Conservation (phyloP, 2,329 filamentous ascomycete genomes). For the Fonsecaea pedrosoi region DNA sequence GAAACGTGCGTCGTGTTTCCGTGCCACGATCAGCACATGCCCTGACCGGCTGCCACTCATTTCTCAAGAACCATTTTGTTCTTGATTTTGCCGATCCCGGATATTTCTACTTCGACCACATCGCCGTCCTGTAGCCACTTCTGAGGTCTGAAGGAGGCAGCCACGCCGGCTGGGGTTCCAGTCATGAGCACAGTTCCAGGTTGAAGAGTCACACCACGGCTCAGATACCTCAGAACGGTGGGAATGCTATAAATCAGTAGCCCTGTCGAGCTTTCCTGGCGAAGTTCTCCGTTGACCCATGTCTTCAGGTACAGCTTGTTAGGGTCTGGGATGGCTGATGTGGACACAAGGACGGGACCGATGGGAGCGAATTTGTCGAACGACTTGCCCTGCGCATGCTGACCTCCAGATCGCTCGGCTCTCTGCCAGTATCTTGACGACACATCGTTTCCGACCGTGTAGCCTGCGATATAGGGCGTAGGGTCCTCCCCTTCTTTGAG, state of each 20-base stretch:
- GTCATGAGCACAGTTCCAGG: slow-evolving; percentile 49
- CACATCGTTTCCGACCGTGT: slow-evolving; percentile 49
- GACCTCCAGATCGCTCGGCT: slow-evolving; percentile 42
- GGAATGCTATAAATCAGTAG: slow-evolving; percentile 49
- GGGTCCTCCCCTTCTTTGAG: too few species aligned
- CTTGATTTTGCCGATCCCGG: not conserved
- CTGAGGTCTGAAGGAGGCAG: not conserved
- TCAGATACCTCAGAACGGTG: slow-evolving; percentile 45
- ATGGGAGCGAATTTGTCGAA: slow-evolving; percentile 52
- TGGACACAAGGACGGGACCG: slow-evolving; percentile 47
- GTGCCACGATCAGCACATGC: too few species aligned
- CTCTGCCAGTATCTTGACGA: slow-evolving; percentile 47
- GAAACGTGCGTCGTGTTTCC: too few species aligned
- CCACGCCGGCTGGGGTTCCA: slow-evolving; percentile 44
- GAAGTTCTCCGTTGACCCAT: slow-evolving; percentile 45
- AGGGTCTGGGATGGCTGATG: slow-evolving; percentile 47
- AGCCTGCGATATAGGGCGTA: slow-evolving; percentile 37
- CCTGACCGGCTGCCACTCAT: too few species aligned
- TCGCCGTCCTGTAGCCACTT: not conserved
- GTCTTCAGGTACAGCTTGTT: slow-evolving; percentile 43
- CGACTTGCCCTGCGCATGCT: slow-evolving; percentile 49
- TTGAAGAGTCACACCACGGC: slow-evolving; percentile 47
- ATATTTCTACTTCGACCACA: not conserved
- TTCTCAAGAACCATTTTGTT: not conserved
- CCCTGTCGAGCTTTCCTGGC: slow-evolving; percentile 46